Base-by-base conservation (phyloP, 306 rosid species). In the Macrotyloma uniflorum region DNA sequence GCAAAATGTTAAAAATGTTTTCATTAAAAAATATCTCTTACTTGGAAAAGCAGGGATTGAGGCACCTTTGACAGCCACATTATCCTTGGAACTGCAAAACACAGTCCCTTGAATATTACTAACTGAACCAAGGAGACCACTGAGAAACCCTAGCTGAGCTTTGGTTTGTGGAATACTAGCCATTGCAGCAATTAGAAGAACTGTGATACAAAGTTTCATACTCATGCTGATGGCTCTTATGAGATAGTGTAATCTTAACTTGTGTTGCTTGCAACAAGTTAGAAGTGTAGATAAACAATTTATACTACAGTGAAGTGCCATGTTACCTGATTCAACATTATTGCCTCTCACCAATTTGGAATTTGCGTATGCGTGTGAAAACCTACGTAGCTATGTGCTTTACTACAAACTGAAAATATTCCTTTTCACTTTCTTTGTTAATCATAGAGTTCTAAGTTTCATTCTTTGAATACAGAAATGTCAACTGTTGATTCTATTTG, bases 51-150 rank as follows among this genome's bases (percentile, higher is more conserved):
- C 75, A 10, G 86, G 79, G 14, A 9, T 24, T 43, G 46, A 5
- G 24, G 19, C 32, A 11, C 36, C 69, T 49, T 22, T 67, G 64
- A 14, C 19, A 66, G 30, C 73, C 1, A 53, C n/a, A 38, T 71
- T 82, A 33, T 51, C 46, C 19, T 76, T 82, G 12, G 63, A 62
- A 70, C 74, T 63, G 86, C 86, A 82, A 57, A 64, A 22, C 14
- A 82, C 75, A 53, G 74, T 71, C 66, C 86, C 82, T 43, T 77
- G 65, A 57, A 82, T 45, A 33, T 18, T 53, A 53, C 28, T 82
- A 53, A 69, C 46, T 0, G 79, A 82, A 13, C 76, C 76, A 6
- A 82, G 24, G 1, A 82, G 82, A 59, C 20, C 75, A 64, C 16
- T 50, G 22, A 79, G 67, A 79, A 79, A 0, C 54, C 83, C 83